Base-by-base conservation (phyloP, 192 early-diverging fungal genomes). In the Ambispora gerdemannii region DNA sequence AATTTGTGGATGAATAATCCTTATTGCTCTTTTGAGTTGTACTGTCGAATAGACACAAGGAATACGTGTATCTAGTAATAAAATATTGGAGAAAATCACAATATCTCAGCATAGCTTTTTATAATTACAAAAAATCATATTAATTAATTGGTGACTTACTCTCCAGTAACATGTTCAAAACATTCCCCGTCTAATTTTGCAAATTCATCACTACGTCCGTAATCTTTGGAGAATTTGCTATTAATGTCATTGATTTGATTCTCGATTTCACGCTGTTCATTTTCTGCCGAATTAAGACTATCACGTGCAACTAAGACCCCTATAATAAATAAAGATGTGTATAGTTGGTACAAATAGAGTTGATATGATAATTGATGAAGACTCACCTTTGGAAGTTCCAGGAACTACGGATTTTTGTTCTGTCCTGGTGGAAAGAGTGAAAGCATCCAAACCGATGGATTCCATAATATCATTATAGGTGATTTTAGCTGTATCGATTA, bases 21-120 rank as follows among this genome's bases (percentile, higher is more conserved):
- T 83, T 82, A 63, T 90, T 86, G 63, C 80, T 82, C 30, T 84
- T 86, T 82, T 98, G 97, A 30, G 84, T 75, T 0, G 89, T 92
- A 24, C 82, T 81, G 17, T 87, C 91, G 72, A 92, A 82, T 20
- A 96, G 70, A 77, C 97, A 99, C 13, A 86, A 4, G 1, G 80
- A 80, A 55, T 86, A 86, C 1, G 78, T 82, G 70, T 71, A 96
- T 60, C 85, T 93, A 81, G 71, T 87, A 88, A 56, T 82, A 74
- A 65, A 75, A 76, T 27, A 28, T 8, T 31, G 35, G 22, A 13
- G 7, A 49, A 69, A 31, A 74, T 71, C 15, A 47, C 43, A 24
- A 69, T n/a, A n/a, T n/a, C n/a, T n/a, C n/a, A n/a, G n/a, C n/a
- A n/a, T n/a, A n/a, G n/a, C n/a, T n/a, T n/a, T n/a, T n/a, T n/a